Evolutionary conservation across 306 rosid species (phyloP), one percentile per base, ranked within the genome.

Genomic region (Trifolium pratense): DNA sequence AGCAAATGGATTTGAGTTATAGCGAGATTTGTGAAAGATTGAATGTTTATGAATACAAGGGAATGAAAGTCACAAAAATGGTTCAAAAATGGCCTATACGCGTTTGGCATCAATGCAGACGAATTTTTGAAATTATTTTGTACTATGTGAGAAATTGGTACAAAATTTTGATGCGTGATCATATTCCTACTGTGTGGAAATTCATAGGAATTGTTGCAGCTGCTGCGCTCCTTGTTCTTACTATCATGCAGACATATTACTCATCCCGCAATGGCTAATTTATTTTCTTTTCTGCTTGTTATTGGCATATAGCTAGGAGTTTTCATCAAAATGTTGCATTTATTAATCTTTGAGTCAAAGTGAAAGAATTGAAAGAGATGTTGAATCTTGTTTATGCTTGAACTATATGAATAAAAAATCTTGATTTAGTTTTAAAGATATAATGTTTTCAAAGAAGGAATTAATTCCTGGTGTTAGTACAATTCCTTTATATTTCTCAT

Each of bases 191-290:
- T 0, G 78, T 78, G 42, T 78, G 82, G 82, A 78, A 78, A 32
- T 23, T 64, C 45, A 64, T 78, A 6, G 82, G 74, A 18, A 66
- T 78, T 10, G 9, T 78, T 4, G 82, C 82, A 15, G 82, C 82
- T 43, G 20, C 11, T 64, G 0, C 17, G 3, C 62, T 78, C 4
- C 61, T 78, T 20, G 62, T 78, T 42, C 78, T 71, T 16, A 64
- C 78, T 1, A 14, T 78, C 9, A 53, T 78, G 78, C 82, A 78
- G 16, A 78, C 82, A 14, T 78, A 78, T 64, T 78, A 71, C 31
- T 29, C 82, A 15, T 55, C 80, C 17, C 49, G 18, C 29, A 34
- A 5, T 7, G 7, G 3, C 31, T 64, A 23, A 52, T 23, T 25
- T 52, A 5, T 17, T 52, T 7, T 9, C 29, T 18, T 52, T 1